A percentile compares a stretch with the other conserved stretches of the same genome.
Conservation (phyloP, 169 alveolate species). For the Babesia sp. region DNA sequence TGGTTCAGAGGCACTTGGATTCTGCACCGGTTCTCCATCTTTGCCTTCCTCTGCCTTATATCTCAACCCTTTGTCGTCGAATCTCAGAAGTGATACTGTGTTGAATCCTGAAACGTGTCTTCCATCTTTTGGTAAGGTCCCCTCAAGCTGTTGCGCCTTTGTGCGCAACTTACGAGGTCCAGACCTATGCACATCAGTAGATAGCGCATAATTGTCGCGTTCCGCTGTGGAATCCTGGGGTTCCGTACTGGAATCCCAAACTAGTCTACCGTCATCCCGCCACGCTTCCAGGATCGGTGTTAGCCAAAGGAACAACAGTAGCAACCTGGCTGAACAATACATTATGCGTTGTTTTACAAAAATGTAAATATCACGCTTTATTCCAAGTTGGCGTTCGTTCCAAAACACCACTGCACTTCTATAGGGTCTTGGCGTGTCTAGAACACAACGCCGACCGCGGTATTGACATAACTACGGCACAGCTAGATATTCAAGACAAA, state of each 20-base stretch:
- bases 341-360: background rate
- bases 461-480: too few species aligned
- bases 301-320: background rate
- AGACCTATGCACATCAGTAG: background rate
- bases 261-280: background rate
- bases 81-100: background rate
- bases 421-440: background rate
- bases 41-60: background rate
- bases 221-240: constrained; percentile 14
- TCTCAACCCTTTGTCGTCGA: background rate
- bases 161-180: background rate
- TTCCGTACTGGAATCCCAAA: background rate
- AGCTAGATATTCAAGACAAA: too few species aligned
- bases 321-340: background rate
- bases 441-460: too few species aligned
- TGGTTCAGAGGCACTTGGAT: background rate
- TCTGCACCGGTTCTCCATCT: background rate
- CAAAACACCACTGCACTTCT: background rate
- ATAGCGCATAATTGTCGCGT: background rate
- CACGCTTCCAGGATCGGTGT: constrained; percentile 4
- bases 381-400: background rate
- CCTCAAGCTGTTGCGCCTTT: background rate
- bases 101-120: background rate
- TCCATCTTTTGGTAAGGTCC: background rate
- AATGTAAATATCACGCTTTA: background rate